Percentiles rank a stretch among this genome's conserved stretches.
Conservation (phyloP, 257 asterid genomes). For the Solanum ahanhuiri region DNA sequence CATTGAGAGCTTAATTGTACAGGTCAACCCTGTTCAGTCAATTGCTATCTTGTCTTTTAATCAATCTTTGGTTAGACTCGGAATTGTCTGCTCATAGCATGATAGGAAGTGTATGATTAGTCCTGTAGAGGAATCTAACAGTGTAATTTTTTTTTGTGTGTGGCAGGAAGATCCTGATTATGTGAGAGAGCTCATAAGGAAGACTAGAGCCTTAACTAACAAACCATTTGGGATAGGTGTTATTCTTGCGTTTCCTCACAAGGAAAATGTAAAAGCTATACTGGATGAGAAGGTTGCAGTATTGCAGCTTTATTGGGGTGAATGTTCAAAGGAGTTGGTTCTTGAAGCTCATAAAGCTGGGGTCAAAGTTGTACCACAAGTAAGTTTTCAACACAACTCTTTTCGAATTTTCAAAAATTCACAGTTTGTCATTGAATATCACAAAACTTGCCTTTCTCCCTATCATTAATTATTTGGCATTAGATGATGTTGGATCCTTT, state of each 20-base stretch:
- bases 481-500: not conserved
- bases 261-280: slow-evolving; percentile 64
- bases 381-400: slow-evolving; percentile 15
- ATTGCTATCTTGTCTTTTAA: not conserved
- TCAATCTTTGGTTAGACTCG: not conserved
- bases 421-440: not conserved
- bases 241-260: slow-evolving; percentile 79
- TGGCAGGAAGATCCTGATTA: slow-evolving; percentile 77
- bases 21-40: not conserved
- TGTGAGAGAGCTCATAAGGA: slow-evolving; percentile 54
- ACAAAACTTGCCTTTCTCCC: not conserved
- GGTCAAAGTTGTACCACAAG: slow-evolving; percentile 77
- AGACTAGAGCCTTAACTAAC: slow-evolving; percentile 64
- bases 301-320: slow-evolving; percentile 85
- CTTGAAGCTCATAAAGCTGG: slow-evolving; percentile 72
- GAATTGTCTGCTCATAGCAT: not conserved
- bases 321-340: slow-evolving; percentile 50
- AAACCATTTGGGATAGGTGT: slow-evolving; percentile 87
- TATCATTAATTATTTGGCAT: not conserved
- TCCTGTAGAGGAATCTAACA: not conserved
- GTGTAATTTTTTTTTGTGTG: not conserved
- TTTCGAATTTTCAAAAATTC: not conserved
- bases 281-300: slow-evolving; percentile 84
- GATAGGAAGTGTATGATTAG: not conserved
- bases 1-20: too few species aligned